These are phyloP conservation scores for Scedosporium boydii DNA, from an alignment of 2,329 filamentous ascomycete species.

Conservation along the genomic window DNA sequence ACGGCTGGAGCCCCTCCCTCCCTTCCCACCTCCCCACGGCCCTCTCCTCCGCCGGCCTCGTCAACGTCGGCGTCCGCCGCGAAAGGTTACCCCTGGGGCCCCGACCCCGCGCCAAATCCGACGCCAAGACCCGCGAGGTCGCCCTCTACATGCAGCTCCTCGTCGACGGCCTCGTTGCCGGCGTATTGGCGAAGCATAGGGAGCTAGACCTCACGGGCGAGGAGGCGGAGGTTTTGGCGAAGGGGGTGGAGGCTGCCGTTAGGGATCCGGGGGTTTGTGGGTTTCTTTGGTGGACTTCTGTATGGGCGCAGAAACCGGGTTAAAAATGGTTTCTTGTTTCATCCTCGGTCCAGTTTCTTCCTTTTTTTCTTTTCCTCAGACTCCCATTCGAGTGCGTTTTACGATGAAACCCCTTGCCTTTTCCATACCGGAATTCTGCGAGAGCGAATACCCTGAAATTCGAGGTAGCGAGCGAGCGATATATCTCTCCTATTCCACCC, in stretches of 20 bases:
- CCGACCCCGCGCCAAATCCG: not conserved
- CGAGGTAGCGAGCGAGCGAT: too few relatives aligned
- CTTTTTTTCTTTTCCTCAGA: not conserved
- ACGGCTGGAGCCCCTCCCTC: constrained; percentile 25
- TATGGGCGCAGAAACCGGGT: constrained; percentile 28
- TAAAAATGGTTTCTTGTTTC: not conserved
- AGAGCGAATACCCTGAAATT: too few relatives aligned
- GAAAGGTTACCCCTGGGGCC: constrained; percentile 6
- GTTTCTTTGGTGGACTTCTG: constrained; percentile 24
- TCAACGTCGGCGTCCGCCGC: not conserved
- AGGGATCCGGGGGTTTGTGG: constrained; percentile 23
- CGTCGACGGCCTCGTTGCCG: constrained; percentile 22
- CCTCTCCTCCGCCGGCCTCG: constrained; percentile 1
- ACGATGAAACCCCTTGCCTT: too few relatives aligned
- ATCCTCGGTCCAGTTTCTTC: not conserved
- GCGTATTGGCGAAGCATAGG: constrained; percentile 23
- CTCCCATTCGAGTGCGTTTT: not conserved
- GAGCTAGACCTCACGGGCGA: constrained; percentile 22
- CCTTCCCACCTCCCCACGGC: constrained; percentile 12
- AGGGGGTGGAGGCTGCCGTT: constrained; percentile 21
- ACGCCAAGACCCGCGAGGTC: not conserved
- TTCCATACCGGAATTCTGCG: too few relatives aligned
- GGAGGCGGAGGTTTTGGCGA: constrained; percentile 21
- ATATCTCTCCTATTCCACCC: too few relatives aligned
- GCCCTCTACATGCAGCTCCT: constrained; percentile 27